phyloP scores from a whole-genome alignment of 192 early-diverging fungal genomes.

The Dissophora ornata region DNA sequence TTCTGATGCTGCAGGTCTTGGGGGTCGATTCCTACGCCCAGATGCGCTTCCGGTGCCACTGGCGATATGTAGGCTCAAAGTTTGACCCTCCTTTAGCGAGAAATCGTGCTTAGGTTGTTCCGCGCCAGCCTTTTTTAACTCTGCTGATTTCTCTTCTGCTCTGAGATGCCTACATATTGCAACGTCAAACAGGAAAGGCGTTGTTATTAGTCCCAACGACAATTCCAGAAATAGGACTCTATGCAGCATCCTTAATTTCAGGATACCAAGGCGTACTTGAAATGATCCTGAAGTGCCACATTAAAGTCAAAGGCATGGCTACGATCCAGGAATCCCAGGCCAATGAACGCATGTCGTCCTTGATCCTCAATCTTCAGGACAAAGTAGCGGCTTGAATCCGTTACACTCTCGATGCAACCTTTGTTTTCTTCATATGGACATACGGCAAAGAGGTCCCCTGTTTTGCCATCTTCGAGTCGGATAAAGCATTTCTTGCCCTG shows the following conservation, averaged over 20 bases:
- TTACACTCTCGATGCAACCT: slow-evolving; percentile 79
- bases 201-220: no score
- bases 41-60: slow-evolving; percentile 43
- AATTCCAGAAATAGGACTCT: no score
- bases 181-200: no score
- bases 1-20: slow-evolving; percentile 20
- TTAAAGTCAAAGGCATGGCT: slow-evolving; percentile 90
- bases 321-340: slow-evolving; percentile 87
- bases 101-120: slow-evolving; percentile 76
- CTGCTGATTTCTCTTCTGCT: slow-evolving; percentile 57
- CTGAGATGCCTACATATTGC: slow-evolving; percentile 65
- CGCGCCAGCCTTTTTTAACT: slow-evolving; percentile 44
- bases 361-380: slow-evolving; percentile 79
- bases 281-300: slow-evolving; percentile 86
- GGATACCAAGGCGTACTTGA: slow-evolving; percentile 73
- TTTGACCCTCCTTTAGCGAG: slow-evolving; percentile 83
- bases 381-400: slow-evolving; percentile 90
- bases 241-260: no score
- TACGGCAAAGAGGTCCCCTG: slow-evolving; percentile 84
- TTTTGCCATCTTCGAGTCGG: slow-evolving; percentile 75
- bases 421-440: slow-evolving; percentile 79
- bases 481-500: slow-evolving; percentile 76
- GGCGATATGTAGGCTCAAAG: slow-evolving; percentile 79
- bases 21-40: slow-evolving; percentile 36
- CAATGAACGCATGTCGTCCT: slow-evolving; percentile 86